Evolutionary conservation across 192 early-diverging fungal genomes (phyloP), one percentile per base, ranked within the genome.

Genomic region (Piromyces sp.): DNA sequence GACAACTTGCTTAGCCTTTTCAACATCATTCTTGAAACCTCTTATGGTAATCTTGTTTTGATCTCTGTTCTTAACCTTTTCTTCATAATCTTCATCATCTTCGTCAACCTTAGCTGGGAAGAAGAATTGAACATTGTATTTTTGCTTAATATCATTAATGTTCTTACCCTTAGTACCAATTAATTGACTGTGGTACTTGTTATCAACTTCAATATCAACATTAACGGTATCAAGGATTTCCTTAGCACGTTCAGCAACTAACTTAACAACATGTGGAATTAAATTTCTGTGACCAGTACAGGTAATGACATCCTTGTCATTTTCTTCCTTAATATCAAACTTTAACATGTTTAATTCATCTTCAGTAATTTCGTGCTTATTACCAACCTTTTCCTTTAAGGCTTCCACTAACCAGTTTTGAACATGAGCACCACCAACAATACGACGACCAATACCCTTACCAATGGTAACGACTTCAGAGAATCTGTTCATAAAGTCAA

Each of bases 401-500:
- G 51, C 51, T 68, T 68, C 51, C 26, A 68, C 51, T 68, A 68
- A 68, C 51, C 51, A 68, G n/a, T 68, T 68, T 28, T 68, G 22
- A n/a, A 68, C 26, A 68, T 68, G 42, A 22, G 42, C 42, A 51
- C 42, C 42, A 51, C 42, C 42, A 51, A 51, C 42, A 51, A 51
- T 51, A 51, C 42, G 42, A 51, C 42, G 42, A 51, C 42, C 86
- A 79, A 86, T 30, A 26, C 87, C 87, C 79, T 87, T 86, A 78
- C 88, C 87, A n/a, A 91, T 85, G 33, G 78, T 81, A 30, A 91
- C n/a, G 0, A 79, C 82, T 78, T 89, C 89, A 29, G 79, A 80
- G 83, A 86, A 86, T 29, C 81, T 87, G 33, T 79, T 84, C 81
- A 91, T 85, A 30, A 88, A 86, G 81, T 93, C 93, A 80, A 90